Evolutionary conservation across 2,329 filamentous ascomycete genomes (phyloP).

Genomic region (Tolypocladium pustulatum): DNA sequence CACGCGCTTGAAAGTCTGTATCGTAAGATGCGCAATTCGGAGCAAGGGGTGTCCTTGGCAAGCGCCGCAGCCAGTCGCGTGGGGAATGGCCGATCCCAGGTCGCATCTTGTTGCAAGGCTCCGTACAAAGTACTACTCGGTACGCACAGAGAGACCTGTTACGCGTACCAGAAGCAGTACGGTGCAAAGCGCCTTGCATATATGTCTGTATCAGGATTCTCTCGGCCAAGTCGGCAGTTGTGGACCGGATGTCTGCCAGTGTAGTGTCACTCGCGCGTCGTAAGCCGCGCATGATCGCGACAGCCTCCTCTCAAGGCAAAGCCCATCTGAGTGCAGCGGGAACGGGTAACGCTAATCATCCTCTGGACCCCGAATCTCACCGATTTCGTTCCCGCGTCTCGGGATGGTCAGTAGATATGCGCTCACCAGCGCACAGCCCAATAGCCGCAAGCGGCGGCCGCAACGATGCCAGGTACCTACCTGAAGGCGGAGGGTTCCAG

Average conservation of each 20-base stretch:
- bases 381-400: neutral
- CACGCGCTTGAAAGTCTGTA: no score
- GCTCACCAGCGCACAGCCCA: neutral
- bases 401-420: neutral
- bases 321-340: no score
- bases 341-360: no score
- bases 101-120: neutral
- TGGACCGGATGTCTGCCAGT: no score
- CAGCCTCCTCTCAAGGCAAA: no score
- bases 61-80: neutral
- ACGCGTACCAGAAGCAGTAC: neutral
- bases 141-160: no score
- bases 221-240: no score
- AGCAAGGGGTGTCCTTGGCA: neutral
- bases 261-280: no score
- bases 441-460: neutral
- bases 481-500: neutral
- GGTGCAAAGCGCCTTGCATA: neutral
- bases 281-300: no score
- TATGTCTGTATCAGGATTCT: no score
- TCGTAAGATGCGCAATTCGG: neutral
- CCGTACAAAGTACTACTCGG: neutral
- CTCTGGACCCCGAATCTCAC: neutral
- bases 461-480: neutral
- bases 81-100: neutral